Conservation (phyloP, 2,329 filamentous ascomycete species). For the Sphaerulina musiva region DNA sequence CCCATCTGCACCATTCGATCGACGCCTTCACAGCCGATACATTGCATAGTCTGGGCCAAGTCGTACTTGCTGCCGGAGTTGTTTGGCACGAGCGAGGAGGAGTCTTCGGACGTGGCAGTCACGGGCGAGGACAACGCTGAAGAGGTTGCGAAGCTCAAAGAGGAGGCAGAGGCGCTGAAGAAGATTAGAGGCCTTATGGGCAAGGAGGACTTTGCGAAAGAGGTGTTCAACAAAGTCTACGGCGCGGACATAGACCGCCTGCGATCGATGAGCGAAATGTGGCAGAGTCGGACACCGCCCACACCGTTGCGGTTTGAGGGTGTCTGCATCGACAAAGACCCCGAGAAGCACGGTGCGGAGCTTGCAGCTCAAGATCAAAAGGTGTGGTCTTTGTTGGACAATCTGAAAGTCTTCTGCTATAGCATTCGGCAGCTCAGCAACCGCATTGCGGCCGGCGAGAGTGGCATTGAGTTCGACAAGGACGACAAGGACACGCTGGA, state of each 20-base stretch:
- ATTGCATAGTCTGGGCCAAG: conserved; percentile 98
- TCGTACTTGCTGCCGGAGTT: conserved; percentile 93
- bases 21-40: conserved; percentile 91
- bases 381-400: conserved; percentile 76
- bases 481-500: conserved; percentile 92
- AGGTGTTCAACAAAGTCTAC: conserved; percentile 92
- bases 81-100: conserved; percentile 85
- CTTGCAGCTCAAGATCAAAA: conserved; percentile 59
- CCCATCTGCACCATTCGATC: conserved; percentile 96
- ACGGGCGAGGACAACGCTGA: conserved; percentile 76
- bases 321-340: conserved; percentile 31
- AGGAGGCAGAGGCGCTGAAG: conserved; percentile 77
- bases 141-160: conserved; percentile 81
- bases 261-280: conserved; percentile 89
- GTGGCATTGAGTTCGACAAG: conserved; percentile 83
- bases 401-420: conserved; percentile 77
- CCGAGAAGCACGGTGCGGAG: conserved; percentile 38
- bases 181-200: conserved; percentile 76
- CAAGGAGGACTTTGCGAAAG: conserved; percentile 65
- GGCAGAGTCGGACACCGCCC: conserved; percentile 74
- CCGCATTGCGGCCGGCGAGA: conserved; percentile 56
- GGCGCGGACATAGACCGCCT: conserved; percentile 75
- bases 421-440: conserved; percentile 71
- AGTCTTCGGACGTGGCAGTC: conserved; percentile 70
- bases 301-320: conserved; percentile 63